Percentiles rank a stretch among this genome's conserved stretches.
These are phyloP conservation scores for Seiridium unicorne DNA, from an alignment of 2,329 filamentous ascomycete genomes.

Conservation along the genomic window DNA sequence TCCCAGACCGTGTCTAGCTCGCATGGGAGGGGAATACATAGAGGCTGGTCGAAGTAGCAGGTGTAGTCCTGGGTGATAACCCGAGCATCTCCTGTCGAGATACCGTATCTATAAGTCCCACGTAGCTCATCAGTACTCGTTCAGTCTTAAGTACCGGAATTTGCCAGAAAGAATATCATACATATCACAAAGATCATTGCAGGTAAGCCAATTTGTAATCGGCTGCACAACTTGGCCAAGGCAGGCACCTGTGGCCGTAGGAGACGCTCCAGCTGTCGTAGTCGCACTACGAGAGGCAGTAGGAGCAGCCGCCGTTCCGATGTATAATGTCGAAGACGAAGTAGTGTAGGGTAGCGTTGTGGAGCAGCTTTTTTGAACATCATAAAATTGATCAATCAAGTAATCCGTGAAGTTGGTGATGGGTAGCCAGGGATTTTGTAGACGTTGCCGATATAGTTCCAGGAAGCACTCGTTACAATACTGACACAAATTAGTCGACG, in stretches of 20 bases:
- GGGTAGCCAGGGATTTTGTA: slow-evolving; percentile 15
- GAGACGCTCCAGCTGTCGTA: neutral
- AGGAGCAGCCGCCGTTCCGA: neutral
- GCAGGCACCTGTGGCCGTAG: slow-evolving; percentile 15
- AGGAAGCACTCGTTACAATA: slow-evolving; percentile 20
- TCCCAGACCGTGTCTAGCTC: slow-evolving; percentile 13
- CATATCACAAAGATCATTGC: slow-evolving; percentile 14
- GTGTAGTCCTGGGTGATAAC: slow-evolving; percentile 10
- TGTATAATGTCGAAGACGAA: neutral
- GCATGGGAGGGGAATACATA: slow-evolving; percentile 16
- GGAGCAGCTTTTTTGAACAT: neutral
- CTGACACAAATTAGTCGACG: neutral
- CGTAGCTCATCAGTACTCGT: neutral
- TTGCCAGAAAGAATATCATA: slow-evolving; percentile 2
- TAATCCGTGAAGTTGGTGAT: slow-evolving; percentile 14
- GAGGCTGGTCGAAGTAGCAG: slow-evolving; percentile 10
- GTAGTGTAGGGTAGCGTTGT: neutral
- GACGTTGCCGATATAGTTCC: slow-evolving; percentile 13
- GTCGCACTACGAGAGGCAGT: neutral
- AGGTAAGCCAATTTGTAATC: slow-evolving; percentile 3
- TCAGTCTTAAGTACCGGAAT: no score
- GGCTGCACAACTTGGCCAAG: slow-evolving; percentile 13
- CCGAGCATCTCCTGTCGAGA: slow-evolving; percentile 14
- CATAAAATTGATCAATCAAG: neutral
- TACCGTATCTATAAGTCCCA: slow-evolving; percentile 11